phyloP scores from a whole-genome alignment of 768 basidiomycete species.

The Tylopilus plumbeoviolaceoides region DNA sequence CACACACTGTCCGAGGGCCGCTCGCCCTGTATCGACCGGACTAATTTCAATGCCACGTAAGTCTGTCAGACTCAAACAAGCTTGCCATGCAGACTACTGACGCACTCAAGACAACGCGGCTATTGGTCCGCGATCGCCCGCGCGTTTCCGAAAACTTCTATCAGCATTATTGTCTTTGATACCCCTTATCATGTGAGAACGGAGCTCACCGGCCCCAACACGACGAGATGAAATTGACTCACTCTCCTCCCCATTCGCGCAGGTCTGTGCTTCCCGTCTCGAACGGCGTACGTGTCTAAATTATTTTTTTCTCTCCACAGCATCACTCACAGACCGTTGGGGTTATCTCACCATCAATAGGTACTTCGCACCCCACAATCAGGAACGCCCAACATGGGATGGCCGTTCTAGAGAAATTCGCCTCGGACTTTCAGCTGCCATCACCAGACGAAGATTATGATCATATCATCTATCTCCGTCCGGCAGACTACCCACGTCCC shows the following conservation, averaged over 20 bases:
- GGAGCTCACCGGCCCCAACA: not conserved
- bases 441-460: constrained; percentile 60
- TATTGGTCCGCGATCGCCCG: constrained; percentile 74
- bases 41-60: constrained; percentile 68
- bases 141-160: constrained; percentile 55
- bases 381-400: constrained; percentile 53
- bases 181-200: constrained; percentile 66
- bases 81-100: not conserved
- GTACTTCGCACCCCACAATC: constrained; percentile 75
- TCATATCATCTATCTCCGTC: constrained; percentile 42
- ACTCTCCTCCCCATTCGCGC: constrained; percentile 17
- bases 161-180: constrained; percentile 78
- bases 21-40: constrained; percentile 78
- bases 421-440: constrained; percentile 56
- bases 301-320: constrained; percentile 2
- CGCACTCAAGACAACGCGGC: constrained; percentile 51
- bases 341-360: constrained; percentile 35
- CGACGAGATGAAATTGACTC: constrained; percentile 8
- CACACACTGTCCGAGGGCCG: constrained; percentile 48
- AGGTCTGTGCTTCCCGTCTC: constrained; percentile 64
- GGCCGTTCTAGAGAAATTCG: constrained; percentile 61
- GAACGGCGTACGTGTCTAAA: constrained; percentile 46
- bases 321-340: constrained; percentile 4
- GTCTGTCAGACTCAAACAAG: constrained; percentile 19
- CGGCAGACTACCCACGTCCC: constrained; percentile 36